Evolutionary conservation across 345 rosid species (phyloP).

Genomic region (Raphanus raphanistrum): DNA sequence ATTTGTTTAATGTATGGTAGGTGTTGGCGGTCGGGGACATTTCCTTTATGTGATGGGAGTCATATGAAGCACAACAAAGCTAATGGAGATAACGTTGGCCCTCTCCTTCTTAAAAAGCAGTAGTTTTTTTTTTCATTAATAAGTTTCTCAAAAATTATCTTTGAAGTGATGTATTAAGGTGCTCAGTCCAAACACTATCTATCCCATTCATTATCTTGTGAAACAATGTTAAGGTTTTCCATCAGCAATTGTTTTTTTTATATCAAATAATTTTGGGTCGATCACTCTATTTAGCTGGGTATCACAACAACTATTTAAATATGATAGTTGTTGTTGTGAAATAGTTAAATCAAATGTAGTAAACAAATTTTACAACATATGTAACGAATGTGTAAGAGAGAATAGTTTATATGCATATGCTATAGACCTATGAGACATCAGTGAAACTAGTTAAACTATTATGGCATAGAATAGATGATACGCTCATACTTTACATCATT

Average conservation of each 20-base stretch:
- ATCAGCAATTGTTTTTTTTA: neutral
- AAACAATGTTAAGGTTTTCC: neutral
- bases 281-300: neutral
- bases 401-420: neutral
- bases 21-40: conserved; percentile 93
- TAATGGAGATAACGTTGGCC: conserved; percentile 77
- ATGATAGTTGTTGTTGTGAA: too few relatives aligned
- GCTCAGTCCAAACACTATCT: neutral
- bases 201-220: neutral
- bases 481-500: too few relatives aligned
- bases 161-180: neutral
- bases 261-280: neutral
- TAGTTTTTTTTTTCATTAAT: neutral
- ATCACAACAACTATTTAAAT: too few relatives aligned
- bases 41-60: conserved; percentile 86
- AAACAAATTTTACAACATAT: too few relatives aligned
- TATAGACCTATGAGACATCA: neutral
- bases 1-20: conserved; percentile 36
- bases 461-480: too few relatives aligned
- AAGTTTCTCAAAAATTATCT: neutral
- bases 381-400: too few relatives aligned
- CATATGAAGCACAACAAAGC: conserved; percentile 97
- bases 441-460: neutral
- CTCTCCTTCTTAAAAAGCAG: conserved; percentile 41
- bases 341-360: too few relatives aligned